Conservation (phyloP, 768 basidiomycete species). For the Cytidiella melzeri region DNA sequence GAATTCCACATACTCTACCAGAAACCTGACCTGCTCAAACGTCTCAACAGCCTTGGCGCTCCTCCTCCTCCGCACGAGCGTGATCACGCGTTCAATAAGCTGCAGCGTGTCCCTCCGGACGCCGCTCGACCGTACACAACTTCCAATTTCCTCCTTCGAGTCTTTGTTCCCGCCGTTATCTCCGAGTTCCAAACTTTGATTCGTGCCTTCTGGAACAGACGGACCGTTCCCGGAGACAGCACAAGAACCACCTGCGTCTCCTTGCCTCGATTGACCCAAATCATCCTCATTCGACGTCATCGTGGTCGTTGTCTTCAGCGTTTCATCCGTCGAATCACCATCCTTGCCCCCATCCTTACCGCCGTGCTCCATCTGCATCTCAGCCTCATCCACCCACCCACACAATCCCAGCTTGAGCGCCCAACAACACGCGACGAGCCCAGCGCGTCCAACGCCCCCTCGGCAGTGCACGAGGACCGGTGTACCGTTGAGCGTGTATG, state of each 20-base stretch:
- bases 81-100: slow-evolving; percentile 68
- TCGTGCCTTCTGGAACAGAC: background rate
- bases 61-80: slow-evolving; percentile 64
- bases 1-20: slow-evolving; percentile 71
- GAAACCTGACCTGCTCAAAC: slow-evolving; percentile 83
- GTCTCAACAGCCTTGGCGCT: slow-evolving; percentile 93
- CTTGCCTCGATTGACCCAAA: background rate
- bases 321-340: no score
- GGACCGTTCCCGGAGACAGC: background rate
- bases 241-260: background rate
- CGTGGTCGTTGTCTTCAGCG: no score
- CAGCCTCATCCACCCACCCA: slow-evolving; percentile 45
- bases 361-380: no score
- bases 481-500: slow-evolving; percentile 68
- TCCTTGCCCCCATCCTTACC: no score
- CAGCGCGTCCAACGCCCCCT: slow-evolving; percentile 91
- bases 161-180: background rate
- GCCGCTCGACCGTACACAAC: background rate
- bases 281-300: no score
- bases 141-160: background rate
- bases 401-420: slow-evolving; percentile 87
- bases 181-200: background rate
- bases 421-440: slow-evolving; percentile 90
- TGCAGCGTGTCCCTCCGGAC: slow-evolving; percentile 46
- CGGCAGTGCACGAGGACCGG: slow-evolving; percentile 85